Base-by-base conservation (phyloP, 345 rosid species). In the Populus davidiana region DNA sequence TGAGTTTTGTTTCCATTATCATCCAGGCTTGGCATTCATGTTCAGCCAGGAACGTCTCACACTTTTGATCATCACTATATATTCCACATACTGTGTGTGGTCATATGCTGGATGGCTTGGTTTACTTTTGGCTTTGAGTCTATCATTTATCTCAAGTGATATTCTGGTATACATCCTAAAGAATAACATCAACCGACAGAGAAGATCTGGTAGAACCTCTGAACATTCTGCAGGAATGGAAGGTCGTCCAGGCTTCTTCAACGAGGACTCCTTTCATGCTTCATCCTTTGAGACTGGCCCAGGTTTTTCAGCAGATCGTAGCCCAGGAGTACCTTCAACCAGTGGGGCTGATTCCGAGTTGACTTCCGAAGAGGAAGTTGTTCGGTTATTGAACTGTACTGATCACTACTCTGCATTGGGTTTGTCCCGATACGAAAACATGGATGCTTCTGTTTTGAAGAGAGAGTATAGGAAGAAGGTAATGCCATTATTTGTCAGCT, bases 381-480 rank as follows among this genome's bases (percentile, higher is more conserved):
- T 81, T 78, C 89, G 98, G 79, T 87, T 96, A 77, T 84, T 94
- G 86, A 88, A 78, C 79, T 96, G 97, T 76, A 64, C 84, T 41
- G 97, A 96, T 88, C 95, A 96, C 87, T 96, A 94, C 79, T 79
- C 92, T 61, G 98, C 84, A 59, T 81, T 93, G 83, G 97, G 99
- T 66, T 77, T 93, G 71, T 49, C 89, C 35, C 89, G 95, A 44
- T 86, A 81, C 76, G 91, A 86, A 83, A 81, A 88, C 71, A 85
- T 94, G 77, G 99, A 96, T 80, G 85, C 75, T 81, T 81, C 91
- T 82, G 68, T 85, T 73, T 84, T 96, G 74, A 96, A 94, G 88
- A 86, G 88, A 83, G 99, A 94, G 86, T 96, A 96, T 82, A 89
- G 93, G 83, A 96, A 92, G 87, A 93, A 89, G 99, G 99, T 94